These are phyloP conservation scores for Oryza meyeriana DNA, from an alignment of 176 grass and related monocot species.

Conservation along the genomic window DNA sequence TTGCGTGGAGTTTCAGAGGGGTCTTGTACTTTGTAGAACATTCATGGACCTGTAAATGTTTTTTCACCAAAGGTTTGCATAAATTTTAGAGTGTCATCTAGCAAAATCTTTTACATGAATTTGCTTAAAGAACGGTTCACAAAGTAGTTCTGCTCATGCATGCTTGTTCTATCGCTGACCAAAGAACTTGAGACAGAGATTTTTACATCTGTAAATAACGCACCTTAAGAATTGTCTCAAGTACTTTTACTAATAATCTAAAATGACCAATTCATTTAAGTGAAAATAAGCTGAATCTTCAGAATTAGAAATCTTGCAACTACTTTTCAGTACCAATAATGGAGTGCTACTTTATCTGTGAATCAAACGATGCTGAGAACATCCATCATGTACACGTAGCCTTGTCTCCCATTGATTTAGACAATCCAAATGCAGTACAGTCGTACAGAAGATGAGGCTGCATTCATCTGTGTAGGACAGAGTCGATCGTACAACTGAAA, in stretches of 20 bases:
- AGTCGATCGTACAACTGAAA: neutral
- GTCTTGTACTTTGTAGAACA: neutral
- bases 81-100: neutral
- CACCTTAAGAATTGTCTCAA: neutral
- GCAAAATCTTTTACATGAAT: no score
- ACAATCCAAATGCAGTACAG: neutral
- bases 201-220: neutral
- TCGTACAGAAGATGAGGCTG: neutral
- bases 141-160: neutral
- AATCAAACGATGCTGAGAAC: neutral
- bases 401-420: neutral
- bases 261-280: neutral
- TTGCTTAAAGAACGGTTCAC: neutral
- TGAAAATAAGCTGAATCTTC: neutral
- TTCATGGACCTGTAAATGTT: neutral
- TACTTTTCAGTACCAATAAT: neutral
- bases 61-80: neutral
- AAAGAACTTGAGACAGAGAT: neutral
- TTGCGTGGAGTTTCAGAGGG: no score
- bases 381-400: neutral
- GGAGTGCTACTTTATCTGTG: neutral
- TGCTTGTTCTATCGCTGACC: neutral
- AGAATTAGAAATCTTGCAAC: neutral
- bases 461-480: neutral
- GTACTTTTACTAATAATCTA: neutral